Evolutionary conservation across 805 yeast species (phyloP), one percentile per base, ranked within the genome.

Genomic region (Maudiozyma pseudohumilis): DNA sequence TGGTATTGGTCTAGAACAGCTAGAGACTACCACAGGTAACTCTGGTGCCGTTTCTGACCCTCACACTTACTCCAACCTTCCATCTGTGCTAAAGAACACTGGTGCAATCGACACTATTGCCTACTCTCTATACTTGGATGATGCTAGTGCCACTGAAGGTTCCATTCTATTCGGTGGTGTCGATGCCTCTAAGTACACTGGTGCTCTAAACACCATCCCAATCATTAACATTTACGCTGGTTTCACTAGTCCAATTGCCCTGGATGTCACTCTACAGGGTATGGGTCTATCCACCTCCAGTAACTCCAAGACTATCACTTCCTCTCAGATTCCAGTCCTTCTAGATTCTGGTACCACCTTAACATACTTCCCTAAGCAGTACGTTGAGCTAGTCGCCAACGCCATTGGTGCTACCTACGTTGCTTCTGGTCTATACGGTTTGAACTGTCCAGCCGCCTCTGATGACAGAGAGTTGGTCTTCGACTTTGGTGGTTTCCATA

Each of bases 81-180:
- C 94, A 0, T 47, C 65, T 37, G 68, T 69, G 41, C 56, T 84
- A 64, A 75, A 68, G 34, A 52, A 61, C 21, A 70, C 71, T 37
- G 87, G 87, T 0, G 29, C 70, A 29, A 80, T 75, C 41, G 48
- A 67, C 29, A 68, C 68, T 35, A 63, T 65, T 28, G 73, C 73
- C 1, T 82, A 78, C 53, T 80, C 88, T 0, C 62, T 82, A 40
- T 80, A 64, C 49, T 64, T 82, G 55, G 70, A 75, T 47, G 58
- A 60, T 5, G 47, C 53, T 9, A 55, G 56, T 20, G 59, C 72
- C 0, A 35, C 49, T 5, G 42, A 60, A 1, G 87, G 85, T 4
- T 56, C 66, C 10, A 63, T 81, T 24, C 54, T 81, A 35, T 81
- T 81, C 61, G 88, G 89, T 32, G 89, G 78, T 27, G 68, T 76